A percentile compares a stretch with the other conserved stretches of the same genome.
Conservation (phyloP, 208 protist species). For the Tritrichomonas foetus region DNA sequence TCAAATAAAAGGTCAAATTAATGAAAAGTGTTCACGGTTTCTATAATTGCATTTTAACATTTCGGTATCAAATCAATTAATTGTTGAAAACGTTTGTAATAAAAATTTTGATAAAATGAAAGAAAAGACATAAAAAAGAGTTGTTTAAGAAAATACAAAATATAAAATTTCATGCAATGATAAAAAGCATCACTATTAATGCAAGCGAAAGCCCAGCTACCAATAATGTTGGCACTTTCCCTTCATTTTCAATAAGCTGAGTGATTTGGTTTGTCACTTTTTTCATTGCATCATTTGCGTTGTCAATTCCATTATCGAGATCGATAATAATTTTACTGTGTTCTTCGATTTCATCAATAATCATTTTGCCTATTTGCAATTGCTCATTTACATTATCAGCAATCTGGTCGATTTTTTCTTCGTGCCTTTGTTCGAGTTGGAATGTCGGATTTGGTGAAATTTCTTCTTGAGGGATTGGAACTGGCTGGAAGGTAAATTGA, state of each 20-base stretch:
- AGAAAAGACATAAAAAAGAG: too few species aligned
- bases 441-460: background rate
- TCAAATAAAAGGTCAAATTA: too few species aligned
- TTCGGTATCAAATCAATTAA: too few species aligned
- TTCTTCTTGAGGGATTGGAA: background rate
- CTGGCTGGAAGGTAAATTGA: background rate
- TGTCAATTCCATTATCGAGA: background rate
- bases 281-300: background rate
- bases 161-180: background rate
- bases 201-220: background rate
- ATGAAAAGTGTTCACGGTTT: too few species aligned
- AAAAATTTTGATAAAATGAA: too few species aligned
- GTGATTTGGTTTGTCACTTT: background rate
- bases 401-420: background rate
- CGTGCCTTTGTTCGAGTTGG: background rate
- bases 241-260: background rate
- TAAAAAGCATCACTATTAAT: background rate
- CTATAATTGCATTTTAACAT: too few species aligned
- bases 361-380: background rate
- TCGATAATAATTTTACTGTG: background rate
- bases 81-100: too few species aligned
- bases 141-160: too few species aligned
- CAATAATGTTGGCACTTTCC: background rate
- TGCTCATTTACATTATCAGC: background rate
- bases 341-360: background rate